Evolutionary conservation across 1,139 yeast genomes (phyloP), one percentile per base, ranked within the genome.

Genomic region (Candida glucosophila): DNA sequence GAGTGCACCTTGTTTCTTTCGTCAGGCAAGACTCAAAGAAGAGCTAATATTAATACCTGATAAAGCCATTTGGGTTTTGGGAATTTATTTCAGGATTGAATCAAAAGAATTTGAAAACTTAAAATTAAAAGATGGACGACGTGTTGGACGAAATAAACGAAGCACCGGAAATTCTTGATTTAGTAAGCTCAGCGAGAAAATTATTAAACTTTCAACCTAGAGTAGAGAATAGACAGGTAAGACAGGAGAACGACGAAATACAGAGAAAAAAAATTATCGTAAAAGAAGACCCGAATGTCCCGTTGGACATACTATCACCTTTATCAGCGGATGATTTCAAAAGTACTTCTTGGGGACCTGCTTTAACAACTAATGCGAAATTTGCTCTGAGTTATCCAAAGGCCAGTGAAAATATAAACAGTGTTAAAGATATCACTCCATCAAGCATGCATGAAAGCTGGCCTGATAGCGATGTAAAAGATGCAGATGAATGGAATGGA

Each of bases 141-240:
- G n/a, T 16, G n/a, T n/a, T n/a, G n/a, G n/a, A n/a, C 9, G 24
- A 26, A 12, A 24, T 30, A 23, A 29, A 30, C 15, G 26, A 24
- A 13, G 29, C 29, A 8, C 69, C 70, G 7, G 56, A 67, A 14
- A 58, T 64, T 15, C 51, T 55, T 34, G 69, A 64, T 39, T 54
- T 64, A 24, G 59, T 62, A 35, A 44, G 51, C 43, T 61, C 67
- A 14, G 70, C 69, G 5, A 59, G 57, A 37, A 57, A 56, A 35
- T 46, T 64, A 22, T 43, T 63, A 26, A 42, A 58, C 14, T 49
- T 62, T 23, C 64, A 62, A 35, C 52, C 62, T 14, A 40, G 71
- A 28, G 60, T 62, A 22, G 65, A 58, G 32, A 62, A 64, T 39
- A 45, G 68, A 29, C 60, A 55, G 24, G 35, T 56, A 14, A 47